phyloP scores from a whole-genome alignment of 202 grass and related monocot species.

The Carex arenaria region DNA sequence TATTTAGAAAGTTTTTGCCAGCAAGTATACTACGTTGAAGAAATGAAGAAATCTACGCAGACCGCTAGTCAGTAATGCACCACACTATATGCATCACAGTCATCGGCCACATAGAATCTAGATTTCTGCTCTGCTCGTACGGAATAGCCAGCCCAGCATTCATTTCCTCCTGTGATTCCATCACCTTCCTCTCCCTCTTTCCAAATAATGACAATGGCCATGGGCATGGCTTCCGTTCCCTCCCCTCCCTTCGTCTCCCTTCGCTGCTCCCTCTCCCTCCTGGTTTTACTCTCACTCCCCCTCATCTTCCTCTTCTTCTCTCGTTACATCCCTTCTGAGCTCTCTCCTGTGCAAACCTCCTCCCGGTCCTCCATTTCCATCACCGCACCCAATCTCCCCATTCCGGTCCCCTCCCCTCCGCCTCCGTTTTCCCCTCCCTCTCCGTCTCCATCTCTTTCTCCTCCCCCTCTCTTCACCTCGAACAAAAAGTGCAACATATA shows the following conservation, averaged over 20 bases:
- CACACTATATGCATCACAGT: background rate
- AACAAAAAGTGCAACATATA: slow-evolving; percentile 52
- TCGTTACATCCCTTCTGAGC: slow-evolving; percentile 22
- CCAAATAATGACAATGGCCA: background rate
- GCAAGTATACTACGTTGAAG: background rate
- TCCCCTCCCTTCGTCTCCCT: background rate
- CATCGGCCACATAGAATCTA: background rate
- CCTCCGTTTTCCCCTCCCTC: background rate
- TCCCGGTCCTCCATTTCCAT: background rate
- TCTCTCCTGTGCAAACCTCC: slow-evolving; percentile 11
- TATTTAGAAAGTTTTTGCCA: background rate
- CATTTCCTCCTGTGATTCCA: background rate
- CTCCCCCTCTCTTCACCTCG: background rate
- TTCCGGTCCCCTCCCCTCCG: background rate
- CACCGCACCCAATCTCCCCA: background rate
- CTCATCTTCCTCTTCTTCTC: slow-evolving; percentile 7
- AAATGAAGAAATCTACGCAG: background rate
- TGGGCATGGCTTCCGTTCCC: background rate
- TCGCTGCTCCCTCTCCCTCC: slow-evolving; percentile 11
- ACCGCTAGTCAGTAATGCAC: background rate
- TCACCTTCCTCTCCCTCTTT: background rate
- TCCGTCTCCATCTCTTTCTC: background rate
- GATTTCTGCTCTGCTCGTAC: background rate
- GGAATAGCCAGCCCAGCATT: background rate
- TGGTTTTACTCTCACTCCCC: slow-evolving; percentile 22